These are phyloP conservation scores for Aspergillus carlsbadensis DNA, from an alignment of 495 filamentous ascomycete species.

Conservation along the genomic window DNA sequence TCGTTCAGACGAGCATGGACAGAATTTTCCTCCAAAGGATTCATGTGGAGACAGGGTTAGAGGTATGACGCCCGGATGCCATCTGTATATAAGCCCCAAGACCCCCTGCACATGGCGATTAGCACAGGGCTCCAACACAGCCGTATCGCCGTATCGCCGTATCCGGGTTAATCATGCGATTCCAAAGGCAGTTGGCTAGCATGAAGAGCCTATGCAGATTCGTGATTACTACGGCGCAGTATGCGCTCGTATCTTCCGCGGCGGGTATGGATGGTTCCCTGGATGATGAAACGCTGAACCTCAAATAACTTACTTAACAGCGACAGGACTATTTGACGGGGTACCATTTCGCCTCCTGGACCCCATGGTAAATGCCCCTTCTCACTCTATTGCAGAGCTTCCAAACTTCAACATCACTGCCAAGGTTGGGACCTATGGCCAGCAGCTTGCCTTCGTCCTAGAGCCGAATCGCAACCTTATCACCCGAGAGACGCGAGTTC, in stretches of 20 bases:
- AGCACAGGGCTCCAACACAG: neutral
- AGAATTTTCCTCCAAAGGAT: neutral
- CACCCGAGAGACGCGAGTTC: too few species aligned
- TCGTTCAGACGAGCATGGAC: too few species aligned
- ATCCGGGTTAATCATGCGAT: neutral
- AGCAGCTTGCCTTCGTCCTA: too few species aligned
- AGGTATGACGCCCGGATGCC: neutral
- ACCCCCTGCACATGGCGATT: neutral
- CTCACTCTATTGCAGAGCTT: too few species aligned
- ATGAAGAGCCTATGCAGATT: neutral
- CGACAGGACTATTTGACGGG: neutral
- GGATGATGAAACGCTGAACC: neutral
- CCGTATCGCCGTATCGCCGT: neutral
- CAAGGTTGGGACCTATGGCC: too few species aligned
- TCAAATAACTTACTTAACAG: neutral
- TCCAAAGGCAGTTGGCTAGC: neutral
- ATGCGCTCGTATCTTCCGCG: neutral
- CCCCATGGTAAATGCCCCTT: too few species aligned
- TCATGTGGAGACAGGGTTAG: neutral
- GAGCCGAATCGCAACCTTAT: too few species aligned
- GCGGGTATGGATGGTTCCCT: neutral
- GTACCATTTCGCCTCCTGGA: neutral
- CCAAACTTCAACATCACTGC: too few species aligned
- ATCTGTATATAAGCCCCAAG: neutral
- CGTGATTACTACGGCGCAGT: neutral